Evolutionary conservation across 306 rosid species (phyloP).

Genomic region (Dalbergia cultrata): DNA sequence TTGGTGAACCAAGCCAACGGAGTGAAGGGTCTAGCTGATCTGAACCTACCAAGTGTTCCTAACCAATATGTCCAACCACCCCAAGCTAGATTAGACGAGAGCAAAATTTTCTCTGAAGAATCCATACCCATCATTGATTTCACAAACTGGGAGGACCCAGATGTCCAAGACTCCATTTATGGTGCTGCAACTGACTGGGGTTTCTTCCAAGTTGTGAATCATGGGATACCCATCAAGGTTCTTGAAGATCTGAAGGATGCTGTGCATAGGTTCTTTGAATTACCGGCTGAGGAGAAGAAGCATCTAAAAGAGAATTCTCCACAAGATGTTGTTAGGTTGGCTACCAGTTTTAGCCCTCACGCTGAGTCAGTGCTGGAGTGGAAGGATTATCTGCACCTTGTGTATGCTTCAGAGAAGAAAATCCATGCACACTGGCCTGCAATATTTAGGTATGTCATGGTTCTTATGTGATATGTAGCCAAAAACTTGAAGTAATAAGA

Average conservation of each 20-base stretch:
- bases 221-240: conserved; percentile 51
- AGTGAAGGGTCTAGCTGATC: conserved; percentile 54
- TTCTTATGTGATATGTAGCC: neutral
- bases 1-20: conserved; percentile 54
- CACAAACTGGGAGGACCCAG: conserved; percentile 54
- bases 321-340: conserved; percentile 46
- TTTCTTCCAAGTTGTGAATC: conserved; percentile 59
- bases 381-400: conserved; percentile 55
- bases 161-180: conserved; percentile 48
- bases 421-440: conserved; percentile 53
- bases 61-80: conserved; percentile 51
- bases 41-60: conserved; percentile 47
- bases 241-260: conserved; percentile 38
- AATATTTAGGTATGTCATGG: conserved; percentile 46
- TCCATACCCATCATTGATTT: conserved; percentile 58
- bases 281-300: conserved; percentile 51
- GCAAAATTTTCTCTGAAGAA: conserved; percentile 34
- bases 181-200: conserved; percentile 56
- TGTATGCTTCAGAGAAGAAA: conserved; percentile 52
- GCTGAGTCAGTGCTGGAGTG: conserved; percentile 55
- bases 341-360: conserved; percentile 55
- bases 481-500: too few relatives aligned
- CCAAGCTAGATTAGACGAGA: conserved; percentile 41
- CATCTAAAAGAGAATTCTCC: conserved; percentile 47
- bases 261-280: conserved; percentile 51